phyloP scores from a whole-genome alignment of 257 asterid species.

The Buddleja alternifolia region DNA sequence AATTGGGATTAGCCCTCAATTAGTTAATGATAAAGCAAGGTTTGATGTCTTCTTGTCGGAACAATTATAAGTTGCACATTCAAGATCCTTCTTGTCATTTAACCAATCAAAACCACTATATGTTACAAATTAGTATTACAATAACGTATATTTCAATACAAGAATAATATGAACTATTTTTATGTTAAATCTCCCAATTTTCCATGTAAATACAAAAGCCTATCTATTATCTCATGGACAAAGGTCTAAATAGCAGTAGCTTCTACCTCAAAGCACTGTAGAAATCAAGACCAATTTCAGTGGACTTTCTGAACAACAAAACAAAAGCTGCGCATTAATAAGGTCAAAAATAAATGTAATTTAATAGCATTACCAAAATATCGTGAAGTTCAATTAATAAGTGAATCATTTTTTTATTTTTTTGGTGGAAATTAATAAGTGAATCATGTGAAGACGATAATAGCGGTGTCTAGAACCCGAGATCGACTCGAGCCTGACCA shows the following conservation, averaged over 20 bases:
- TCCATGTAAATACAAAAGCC: neutral
- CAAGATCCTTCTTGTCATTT: neutral
- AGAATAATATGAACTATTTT: too few species aligned
- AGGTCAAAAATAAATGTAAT: neutral
- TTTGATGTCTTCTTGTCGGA: too few species aligned
- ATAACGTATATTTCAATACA: neutral
- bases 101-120: neutral
- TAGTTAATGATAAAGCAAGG: neutral
- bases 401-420: too few species aligned
- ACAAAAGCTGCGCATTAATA: constrained; percentile 13
- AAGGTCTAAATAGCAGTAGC: neutral
- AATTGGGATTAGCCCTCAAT: neutral
- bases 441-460: too few species aligned
- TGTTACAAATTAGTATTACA: neutral
- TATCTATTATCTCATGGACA: neutral
- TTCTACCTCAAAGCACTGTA: neutral
- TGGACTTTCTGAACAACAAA: constrained; percentile 9
- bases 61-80: neutral
- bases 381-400: too few species aligned
- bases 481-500: too few species aligned
- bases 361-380: too few species aligned
- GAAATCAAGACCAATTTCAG: neutral
- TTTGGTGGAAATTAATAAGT: too few species aligned
- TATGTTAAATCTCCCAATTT: too few species aligned
- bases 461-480: too few species aligned